These are phyloP conservation scores for Claviceps sp. DNA, from an alignment of 2,329 filamentous ascomycete species.

Conservation along the genomic window DNA sequence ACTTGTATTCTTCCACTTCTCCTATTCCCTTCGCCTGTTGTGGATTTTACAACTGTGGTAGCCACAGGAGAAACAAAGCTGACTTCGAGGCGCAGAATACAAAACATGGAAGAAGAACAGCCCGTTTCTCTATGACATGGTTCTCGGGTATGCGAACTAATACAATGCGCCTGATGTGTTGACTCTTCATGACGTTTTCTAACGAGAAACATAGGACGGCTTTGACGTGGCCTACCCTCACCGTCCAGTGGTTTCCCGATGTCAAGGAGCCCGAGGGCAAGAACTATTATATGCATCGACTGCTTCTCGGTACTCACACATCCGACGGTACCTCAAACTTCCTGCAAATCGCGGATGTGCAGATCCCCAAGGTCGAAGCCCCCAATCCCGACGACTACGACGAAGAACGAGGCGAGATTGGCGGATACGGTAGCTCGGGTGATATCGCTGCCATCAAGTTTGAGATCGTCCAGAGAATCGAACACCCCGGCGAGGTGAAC, in stretches of 20 bases:
- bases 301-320: conserved; percentile 90
- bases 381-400: conserved; percentile 79
- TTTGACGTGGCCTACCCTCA: conserved; percentile 92
- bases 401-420: conserved; percentile 83
- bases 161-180: background rate
- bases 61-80: background rate
- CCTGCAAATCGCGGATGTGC: conserved; percentile 85
- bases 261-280: conserved; percentile 79
- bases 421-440: conserved; percentile 68
- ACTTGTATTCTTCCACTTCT: background rate
- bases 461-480: conserved; percentile 87
- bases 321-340: conserved; percentile 78
- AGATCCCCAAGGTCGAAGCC: conserved; percentile 67
- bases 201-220: conserved; percentile 48
- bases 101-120: conserved; percentile 99
- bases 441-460: conserved; percentile 69
- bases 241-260: conserved; percentile 96
- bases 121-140: conserved; percentile 96
- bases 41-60: too few species aligned
- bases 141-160: conserved; percentile 49
- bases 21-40: background rate
- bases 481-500: conserved; percentile 94
- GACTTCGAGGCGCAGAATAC: conserved; percentile 52
- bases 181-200: conserved; percentile 2
- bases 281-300: conserved; percentile 73